Conservation (phyloP, 1,284 basidiomycete genomes). For the Austroboletus novae-zelandiae region DNA sequence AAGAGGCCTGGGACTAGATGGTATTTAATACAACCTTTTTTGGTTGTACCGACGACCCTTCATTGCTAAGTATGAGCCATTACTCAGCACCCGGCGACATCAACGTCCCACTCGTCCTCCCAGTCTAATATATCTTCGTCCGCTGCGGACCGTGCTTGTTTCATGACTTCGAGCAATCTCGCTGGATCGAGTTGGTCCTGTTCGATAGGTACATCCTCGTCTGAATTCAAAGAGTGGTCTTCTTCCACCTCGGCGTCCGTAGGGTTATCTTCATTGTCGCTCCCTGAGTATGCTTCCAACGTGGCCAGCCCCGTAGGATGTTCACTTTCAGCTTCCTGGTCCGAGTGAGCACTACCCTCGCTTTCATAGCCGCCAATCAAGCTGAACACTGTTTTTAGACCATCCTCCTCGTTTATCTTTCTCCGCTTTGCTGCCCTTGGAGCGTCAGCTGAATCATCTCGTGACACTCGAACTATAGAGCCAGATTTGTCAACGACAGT, state of each 20-base stretch:
- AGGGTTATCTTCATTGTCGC: slow-evolving; percentile 38
- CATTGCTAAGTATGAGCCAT: background rate
- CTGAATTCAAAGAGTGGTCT: slow-evolving; percentile 25
- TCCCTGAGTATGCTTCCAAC: slow-evolving; percentile 55
- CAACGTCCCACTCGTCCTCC: slow-evolving; percentile 52
- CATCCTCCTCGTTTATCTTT: slow-evolving; percentile 49
- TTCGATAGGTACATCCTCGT: slow-evolving; percentile 35
- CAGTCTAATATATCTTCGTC: slow-evolving; percentile 61
- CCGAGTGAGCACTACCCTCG: slow-evolving; percentile 46
- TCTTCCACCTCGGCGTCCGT: slow-evolving; percentile 27
- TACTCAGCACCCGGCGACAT: background rate
- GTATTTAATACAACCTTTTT: slow-evolving; percentile 50
- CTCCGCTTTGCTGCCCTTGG: slow-evolving; percentile 47
- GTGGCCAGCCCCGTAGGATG: slow-evolving; percentile 42
- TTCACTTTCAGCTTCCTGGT: slow-evolving; percentile 26
- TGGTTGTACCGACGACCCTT: background rate
- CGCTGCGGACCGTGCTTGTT: slow-evolving; percentile 37
- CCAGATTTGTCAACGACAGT: slow-evolving; percentile 53
- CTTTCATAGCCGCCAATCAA: slow-evolving; percentile 69
- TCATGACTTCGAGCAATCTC: slow-evolving; percentile 49
- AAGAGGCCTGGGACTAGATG: slow-evolving; percentile 46
- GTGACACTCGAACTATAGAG: slow-evolving; percentile 34
- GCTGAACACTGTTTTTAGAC: slow-evolving; percentile 52
- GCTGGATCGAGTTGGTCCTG: slow-evolving; percentile 45
- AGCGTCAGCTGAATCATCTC: slow-evolving; percentile 34